A percentile compares a stretch with the other conserved stretches of the same genome.
phyloP scores from a whole-genome alignment of 139 green algal species.

The Chlamydomonas schloesseri region DNA sequence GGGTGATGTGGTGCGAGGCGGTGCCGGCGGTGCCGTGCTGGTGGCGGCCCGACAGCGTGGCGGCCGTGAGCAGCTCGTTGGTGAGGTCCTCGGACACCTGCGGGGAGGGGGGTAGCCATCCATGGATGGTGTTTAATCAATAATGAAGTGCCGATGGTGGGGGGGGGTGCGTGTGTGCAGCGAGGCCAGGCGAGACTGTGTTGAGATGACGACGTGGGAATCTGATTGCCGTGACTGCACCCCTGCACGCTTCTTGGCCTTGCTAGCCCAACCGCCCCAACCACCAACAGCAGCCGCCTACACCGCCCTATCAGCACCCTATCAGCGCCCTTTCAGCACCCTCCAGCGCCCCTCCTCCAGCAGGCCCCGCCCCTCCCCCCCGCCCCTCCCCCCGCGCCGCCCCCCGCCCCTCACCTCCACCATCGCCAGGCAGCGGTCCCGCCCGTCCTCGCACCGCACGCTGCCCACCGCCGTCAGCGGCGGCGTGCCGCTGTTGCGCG shows the following conservation, averaged over 20 bases:
- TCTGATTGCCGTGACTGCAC: no score
- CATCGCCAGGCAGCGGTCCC: conserved; percentile 9
- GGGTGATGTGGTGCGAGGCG: no score
- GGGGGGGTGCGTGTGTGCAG: no score
- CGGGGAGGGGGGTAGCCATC: no score
- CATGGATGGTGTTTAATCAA: no score
- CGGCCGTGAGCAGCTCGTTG: conserved; percentile 41
- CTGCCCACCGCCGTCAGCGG: conserved; percentile 34
- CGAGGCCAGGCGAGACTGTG: no score
- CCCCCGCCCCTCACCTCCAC: conserved; percentile 4
- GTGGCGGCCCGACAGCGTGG: conserved; percentile 23
- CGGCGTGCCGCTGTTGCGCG: background rate
- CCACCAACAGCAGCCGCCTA: no score
- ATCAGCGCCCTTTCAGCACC: background rate
- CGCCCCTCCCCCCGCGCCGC: background rate
- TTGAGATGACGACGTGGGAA: no score
- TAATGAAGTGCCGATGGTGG: no score
- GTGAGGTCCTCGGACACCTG: conserved; percentile 46
- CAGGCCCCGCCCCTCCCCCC: no score
- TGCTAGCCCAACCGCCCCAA: no score
- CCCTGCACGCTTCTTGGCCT: no score
- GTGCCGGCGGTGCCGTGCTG: background rate
- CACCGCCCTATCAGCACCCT: background rate
- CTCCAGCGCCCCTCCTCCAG: background rate
- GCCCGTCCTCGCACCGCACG: conserved; percentile 26